Base-by-base conservation (phyloP, 805 yeast genomes). In the Dipodascopsis uninucleata region DNA sequence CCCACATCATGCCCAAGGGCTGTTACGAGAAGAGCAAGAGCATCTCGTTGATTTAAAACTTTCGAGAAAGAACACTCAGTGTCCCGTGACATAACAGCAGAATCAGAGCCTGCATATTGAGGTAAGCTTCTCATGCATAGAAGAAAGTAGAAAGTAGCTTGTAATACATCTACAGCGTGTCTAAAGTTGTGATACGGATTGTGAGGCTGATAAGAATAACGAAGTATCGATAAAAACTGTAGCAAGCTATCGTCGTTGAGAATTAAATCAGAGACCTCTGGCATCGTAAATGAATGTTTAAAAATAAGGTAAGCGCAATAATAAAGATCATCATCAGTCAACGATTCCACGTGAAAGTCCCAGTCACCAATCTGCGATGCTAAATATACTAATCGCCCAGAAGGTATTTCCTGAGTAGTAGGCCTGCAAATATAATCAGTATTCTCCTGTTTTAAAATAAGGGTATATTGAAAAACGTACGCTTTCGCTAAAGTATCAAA, bases 1-100 rank as follows among this genome's bases (percentile, higher is more conserved):
- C 96, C 95, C 25, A 85, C 79, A 64, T 93, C 98, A 67, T 93
- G 98, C 41, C 97, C 97, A 33, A 89, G 67, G 1, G 96, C 93
- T 0, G 96, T 85, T 9, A 89, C 69, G 26, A 85, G 72, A 22
- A 87, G 65, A 1, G 83, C 76, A 36, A 84, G 66, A 2, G 74
- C 70, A 55, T 82, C 82, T 24, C 61, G 57, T 44, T 66, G 72
- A 16, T 60, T 41, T 31, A 65, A 38, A 4, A 43, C 26, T n/a
- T 20, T 22, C 1, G 48, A 37, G 3, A 49, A 28, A 3, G 49
- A 34, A 6, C 28, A 14, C 2, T 22, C 14, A 31, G 23, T 9
- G 10, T 12, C 8, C 18, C 26, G 9, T 10, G 20, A 10, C n/a
- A n/a, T n/a, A n/a, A 8, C 25, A 16, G 28, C 43, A 37, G n/a